Conservation (phyloP, 441 rosid species). For the Codiaeum variegatum region DNA sequence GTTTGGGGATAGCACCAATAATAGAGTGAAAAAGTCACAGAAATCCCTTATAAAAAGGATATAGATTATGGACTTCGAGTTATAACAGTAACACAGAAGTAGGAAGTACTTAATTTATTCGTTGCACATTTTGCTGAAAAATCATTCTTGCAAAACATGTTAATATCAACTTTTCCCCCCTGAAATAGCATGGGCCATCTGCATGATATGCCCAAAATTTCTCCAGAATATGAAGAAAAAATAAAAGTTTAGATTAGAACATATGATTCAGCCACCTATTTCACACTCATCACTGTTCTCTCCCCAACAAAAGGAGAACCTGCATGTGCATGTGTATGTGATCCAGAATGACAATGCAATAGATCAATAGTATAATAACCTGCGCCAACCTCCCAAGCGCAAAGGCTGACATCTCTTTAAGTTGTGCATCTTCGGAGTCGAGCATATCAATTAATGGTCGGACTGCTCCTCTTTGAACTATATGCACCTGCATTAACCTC, state of each 20-base stretch:
- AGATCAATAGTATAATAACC: constrained; percentile 40
- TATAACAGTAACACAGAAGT: neutral
- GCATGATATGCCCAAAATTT: neutral
- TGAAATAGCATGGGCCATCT: neutral
- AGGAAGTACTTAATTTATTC: neutral
- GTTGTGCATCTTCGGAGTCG: constrained; percentile 68
- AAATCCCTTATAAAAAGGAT: neutral
- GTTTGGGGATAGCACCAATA: neutral
- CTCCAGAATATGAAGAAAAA: neutral
- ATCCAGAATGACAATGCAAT: neutral
- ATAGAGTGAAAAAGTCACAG: neutral
- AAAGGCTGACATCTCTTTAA: constrained; percentile 96
- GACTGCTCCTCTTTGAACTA: constrained; percentile 96
- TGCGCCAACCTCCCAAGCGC: constrained; percentile 98
- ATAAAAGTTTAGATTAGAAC: neutral
- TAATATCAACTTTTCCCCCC: neutral
- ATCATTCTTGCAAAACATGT: neutral
- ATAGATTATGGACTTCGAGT: neutral
- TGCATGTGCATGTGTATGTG: neutral
- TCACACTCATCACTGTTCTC: neutral
- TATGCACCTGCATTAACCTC: constrained; percentile 66
- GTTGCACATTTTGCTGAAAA: neutral
- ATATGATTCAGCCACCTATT: neutral
- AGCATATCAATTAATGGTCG: constrained; percentile 93
- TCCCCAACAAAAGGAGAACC: neutral